A percentile compares a stretch with the other conserved stretches of the same genome.
These are phyloP conservation scores for Vaucheria bursata DNA, from an alignment of 352 stramenopile species.

Conservation along the genomic window DNA sequence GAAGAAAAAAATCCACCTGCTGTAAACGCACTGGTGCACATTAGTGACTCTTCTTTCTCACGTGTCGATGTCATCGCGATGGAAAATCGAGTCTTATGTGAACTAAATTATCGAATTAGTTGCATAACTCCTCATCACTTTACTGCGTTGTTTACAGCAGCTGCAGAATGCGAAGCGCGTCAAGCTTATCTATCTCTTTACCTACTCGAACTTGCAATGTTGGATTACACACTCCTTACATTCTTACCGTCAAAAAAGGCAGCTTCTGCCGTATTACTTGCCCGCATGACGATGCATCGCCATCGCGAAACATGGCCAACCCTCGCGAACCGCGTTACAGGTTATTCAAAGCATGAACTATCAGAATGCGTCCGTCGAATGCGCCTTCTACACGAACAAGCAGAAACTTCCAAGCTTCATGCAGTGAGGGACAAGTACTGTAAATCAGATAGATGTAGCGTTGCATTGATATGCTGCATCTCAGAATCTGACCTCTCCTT, in stretches of 20 bases:
- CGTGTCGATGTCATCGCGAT: constrained; percentile 57
- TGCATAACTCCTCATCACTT: constrained; percentile 56
- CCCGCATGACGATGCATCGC: constrained; percentile 52
- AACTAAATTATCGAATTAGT: constrained; percentile 57
- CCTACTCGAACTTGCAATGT: constrained; percentile 55
- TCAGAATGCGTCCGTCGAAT: constrained; percentile 54
- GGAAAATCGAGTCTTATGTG: constrained; percentile 56
- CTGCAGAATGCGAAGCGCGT: constrained; percentile 50
- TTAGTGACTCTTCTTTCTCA: constrained; percentile 63
- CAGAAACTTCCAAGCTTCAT: constrained; percentile 44
- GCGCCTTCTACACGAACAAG: constrained; percentile 51
- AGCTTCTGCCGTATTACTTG: constrained; percentile 57
- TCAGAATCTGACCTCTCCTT: constrained; percentile 17
- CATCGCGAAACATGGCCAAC: constrained; percentile 49
- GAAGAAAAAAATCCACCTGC: constrained; percentile 56
- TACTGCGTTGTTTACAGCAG: constrained; percentile 54
- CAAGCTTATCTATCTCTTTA: constrained; percentile 55
- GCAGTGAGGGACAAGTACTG: constrained; percentile 41
- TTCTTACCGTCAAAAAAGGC: constrained; percentile 50
- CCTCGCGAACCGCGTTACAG: constrained; percentile 58
- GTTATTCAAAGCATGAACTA: constrained; percentile 54
- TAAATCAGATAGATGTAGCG: constrained; percentile 11
- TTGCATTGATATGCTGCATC: constrained; percentile 20
- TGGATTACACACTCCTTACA: constrained; percentile 47
- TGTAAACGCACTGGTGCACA: constrained; percentile 61